phyloP scores from a whole-genome alignment of 1,284 basidiomycete genomes.

The Ustilago tritici region DNA sequence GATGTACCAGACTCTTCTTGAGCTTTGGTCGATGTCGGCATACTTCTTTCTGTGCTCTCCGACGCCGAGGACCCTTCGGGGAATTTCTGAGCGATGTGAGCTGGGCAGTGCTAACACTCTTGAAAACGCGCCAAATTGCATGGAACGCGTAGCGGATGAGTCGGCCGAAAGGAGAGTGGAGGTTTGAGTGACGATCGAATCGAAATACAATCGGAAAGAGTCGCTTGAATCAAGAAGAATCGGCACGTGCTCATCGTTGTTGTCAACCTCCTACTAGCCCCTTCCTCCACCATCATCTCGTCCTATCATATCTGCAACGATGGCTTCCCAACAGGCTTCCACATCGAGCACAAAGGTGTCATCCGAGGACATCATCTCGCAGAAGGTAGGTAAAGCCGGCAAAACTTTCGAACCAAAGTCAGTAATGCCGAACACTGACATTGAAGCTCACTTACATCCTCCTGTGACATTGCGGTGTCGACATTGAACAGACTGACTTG shows the following conservation, averaged over 20 bases:
- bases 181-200: conserved; percentile 34
- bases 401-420: neutral
- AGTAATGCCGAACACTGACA: neutral
- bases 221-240: conserved; percentile 12
- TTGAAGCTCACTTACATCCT: neutral
- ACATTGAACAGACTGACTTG: conserved; percentile 48
- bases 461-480: neutral
- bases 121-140: neutral
- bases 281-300: conserved; percentile 1
- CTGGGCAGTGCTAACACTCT: neutral
- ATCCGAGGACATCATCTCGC: conserved; percentile 85
- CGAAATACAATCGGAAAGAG: conserved; percentile 22
- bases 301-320: conserved; percentile 19
- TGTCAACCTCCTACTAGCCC: neutral
- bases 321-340: conserved; percentile 48
- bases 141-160: neutral
- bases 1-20: conserved; percentile 77
- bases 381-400: conserved; percentile 77
- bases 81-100: neutral
- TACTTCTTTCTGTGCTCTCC: neutral
- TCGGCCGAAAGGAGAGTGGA: conserved; percentile 34
- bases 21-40: neutral
- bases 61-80: conserved; percentile 6
- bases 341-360: conserved; percentile 72
- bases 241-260: conserved; percentile 15